Percentiles rank a stretch among this genome's conserved stretches.
Evolutionary conservation across 1,284 basidiomycete species (phyloP).

Genomic region (Rhodofomes roseus): DNA sequence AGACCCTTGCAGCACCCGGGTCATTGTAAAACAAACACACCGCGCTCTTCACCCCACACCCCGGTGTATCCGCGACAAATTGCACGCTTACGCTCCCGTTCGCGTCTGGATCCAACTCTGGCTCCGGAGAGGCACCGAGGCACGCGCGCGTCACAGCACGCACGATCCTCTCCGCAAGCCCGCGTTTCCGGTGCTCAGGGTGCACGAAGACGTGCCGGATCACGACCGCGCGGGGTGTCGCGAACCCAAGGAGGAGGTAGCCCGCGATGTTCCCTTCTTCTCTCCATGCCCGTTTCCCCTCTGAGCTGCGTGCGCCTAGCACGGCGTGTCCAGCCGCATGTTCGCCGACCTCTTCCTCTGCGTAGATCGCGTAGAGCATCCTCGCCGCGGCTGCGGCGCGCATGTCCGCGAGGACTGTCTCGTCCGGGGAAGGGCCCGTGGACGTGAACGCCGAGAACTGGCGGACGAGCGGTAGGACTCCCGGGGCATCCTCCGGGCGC

Average conservation of each 20-base stretch:
- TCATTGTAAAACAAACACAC: background rate
- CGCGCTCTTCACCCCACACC: background rate
- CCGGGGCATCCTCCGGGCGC: background rate
- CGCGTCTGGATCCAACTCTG: background rate
- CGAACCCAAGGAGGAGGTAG: background rate
- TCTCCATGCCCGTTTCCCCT: background rate
- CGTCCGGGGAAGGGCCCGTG: background rate
- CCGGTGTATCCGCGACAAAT: background rate
- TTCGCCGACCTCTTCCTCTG: too few species aligned
- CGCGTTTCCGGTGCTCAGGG: background rate
- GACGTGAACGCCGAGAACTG: background rate
- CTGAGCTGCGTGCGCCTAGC: background rate
- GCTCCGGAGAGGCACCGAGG: background rate
- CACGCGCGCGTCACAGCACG: background rate
- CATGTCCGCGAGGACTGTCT: background rate
- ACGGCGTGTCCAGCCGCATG: too few species aligned
- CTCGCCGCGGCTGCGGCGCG: background rate
- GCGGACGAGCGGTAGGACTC: background rate
- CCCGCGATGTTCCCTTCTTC: background rate
- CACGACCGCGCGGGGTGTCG: background rate
- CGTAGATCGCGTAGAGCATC: background rate
- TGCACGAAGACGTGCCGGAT: background rate
- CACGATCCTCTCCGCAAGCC: background rate
- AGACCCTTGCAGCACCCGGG: background rate
- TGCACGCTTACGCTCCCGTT: background rate